phyloP scores from a whole-genome alignment of 768 basidiomycete species.

The Tephrocybe sp. region DNA sequence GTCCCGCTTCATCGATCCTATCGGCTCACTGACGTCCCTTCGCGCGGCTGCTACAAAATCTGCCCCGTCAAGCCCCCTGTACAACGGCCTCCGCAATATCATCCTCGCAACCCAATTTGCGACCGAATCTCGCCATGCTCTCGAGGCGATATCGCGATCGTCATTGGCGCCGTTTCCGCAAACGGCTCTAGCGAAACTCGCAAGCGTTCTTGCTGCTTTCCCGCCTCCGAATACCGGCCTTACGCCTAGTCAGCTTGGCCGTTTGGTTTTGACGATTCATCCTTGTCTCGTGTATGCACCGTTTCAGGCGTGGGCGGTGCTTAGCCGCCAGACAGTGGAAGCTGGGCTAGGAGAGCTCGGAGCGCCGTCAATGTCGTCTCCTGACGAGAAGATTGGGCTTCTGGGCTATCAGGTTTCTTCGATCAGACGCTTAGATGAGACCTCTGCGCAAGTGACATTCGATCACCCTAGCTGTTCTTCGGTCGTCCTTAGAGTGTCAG shows the following conservation, averaged over 20 bases:
- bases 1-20: conserved; percentile 62
- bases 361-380: conserved; percentile 39
- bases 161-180: conserved; percentile 63
- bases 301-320: conserved; percentile 60
- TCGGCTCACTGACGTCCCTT: conserved; percentile 46
- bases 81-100: conserved; percentile 47
- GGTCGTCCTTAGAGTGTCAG: conserved; percentile 40
- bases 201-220: conserved; percentile 42
- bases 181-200: conserved; percentile 54
- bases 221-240: conserved; percentile 38
- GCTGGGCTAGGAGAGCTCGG: conserved; percentile 52
- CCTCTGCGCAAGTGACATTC: conserved; percentile 43
- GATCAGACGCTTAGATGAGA: conserved; percentile 38
- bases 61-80: conserved; percentile 24
- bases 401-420: conserved; percentile 47
- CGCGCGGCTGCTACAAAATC: conserved; percentile 9
- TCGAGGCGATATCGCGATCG: conserved; percentile 52
- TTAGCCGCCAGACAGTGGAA: conserved; percentile 53
- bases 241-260: conserved; percentile 46
- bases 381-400: conserved; percentile 41
- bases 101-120: conserved; percentile 64
- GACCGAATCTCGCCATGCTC: conserved; percentile 51
- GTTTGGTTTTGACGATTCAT: conserved; percentile 56
- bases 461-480: conserved; percentile 22
- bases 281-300: conserved; percentile 53